Evolutionary conservation across 2,329 filamentous ascomycete genomes (phyloP), one percentile per base, ranked within the genome.

Genomic region (Penicillium sp.): DNA sequence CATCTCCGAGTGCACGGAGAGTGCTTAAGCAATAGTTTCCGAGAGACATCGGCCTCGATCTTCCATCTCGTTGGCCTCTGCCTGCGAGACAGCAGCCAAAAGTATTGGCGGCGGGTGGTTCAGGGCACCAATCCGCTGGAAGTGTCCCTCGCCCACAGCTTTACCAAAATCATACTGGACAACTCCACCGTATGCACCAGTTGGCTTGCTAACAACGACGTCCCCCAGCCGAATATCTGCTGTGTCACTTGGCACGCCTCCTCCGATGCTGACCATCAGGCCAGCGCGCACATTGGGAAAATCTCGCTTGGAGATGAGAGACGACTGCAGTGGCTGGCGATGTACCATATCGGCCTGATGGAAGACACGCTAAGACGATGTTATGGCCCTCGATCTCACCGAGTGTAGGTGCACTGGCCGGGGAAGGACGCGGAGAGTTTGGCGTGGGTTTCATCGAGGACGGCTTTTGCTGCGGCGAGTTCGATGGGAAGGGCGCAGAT

Each of bases 261-360:
- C 73, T 2, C 72, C 73, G 46, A 75, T 71, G 0, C 73, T 73
- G 2, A 75, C 71, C 66, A 75, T 67, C 53, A 76, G 60, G 7
- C 66, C 57, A 15, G 69, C 62, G 1, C 59, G 62, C 17, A 76
- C 61, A 1, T 38, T 29, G 0, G 70, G 59, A 35, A 76, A 77
- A 6, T 64, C n/a, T 71, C 1, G 64, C 49, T 23, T 55, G 31
- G 64, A 76, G 66, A 7, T 51, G 21, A 1, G 35, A 44, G 11
- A 41, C 21, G 6, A 47, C 56, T 6, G 56, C 52, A 3, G 56
- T 41, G 8, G 56, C 56, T 8, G 48, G 31, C 17, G 30, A 53
- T 13, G 48, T 59, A 3, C 56, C 56, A 35, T 52, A 52, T 15
- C 46, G 7, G 9, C 56, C 56, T 11, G 29, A 46, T 31, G 56